These are phyloP conservation scores for Pseudopediastrum boryanum DNA, from an alignment of 139 green algal genomes.

Conservation along the genomic window DNA sequence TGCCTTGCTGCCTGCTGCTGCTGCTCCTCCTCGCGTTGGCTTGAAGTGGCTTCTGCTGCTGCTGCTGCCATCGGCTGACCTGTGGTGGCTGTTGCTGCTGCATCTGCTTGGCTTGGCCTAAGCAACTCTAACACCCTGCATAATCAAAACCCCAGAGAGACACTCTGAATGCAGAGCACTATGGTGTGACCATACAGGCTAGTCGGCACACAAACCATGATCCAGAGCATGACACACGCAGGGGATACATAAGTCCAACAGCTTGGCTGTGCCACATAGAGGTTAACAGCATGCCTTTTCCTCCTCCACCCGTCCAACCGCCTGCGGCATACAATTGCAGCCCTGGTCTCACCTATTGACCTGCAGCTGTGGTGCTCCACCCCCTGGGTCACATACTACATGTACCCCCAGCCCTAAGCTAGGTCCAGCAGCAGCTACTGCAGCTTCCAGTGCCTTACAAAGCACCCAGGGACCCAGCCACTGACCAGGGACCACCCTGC, in stretches of 20 bases:
- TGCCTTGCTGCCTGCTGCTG: background rate
- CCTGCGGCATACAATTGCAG: background rate
- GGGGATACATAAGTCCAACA: too few relatives aligned
- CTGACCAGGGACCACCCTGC: constrained; percentile 77
- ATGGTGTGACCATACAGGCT: too few relatives aligned
- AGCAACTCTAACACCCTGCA: constrained; percentile 16
- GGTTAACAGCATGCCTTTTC: background rate
- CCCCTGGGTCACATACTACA: constrained; percentile 73
- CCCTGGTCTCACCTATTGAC: background rate
- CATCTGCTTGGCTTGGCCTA: background rate
- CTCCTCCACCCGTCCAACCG: background rate
- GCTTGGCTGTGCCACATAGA: too few relatives aligned
- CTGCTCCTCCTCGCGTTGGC: background rate
- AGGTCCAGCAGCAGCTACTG: constrained; percentile 31
- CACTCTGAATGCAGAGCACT: too few relatives aligned
- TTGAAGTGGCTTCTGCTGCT: background rate
- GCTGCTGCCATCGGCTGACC: background rate
- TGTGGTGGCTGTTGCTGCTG: constrained; percentile 2
- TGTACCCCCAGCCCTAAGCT: constrained; percentile 51
- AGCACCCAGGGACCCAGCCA: constrained; percentile 92
- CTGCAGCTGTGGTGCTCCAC: constrained; percentile 74
- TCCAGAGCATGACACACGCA: too few relatives aligned
- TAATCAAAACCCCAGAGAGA: too few relatives aligned
- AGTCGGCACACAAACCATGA: too few relatives aligned
- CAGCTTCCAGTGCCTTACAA: constrained; percentile 74